phyloP scores from a whole-genome alignment of 371 early-diverging fungal genomes.

The Phascolomyces articulosus region DNA sequence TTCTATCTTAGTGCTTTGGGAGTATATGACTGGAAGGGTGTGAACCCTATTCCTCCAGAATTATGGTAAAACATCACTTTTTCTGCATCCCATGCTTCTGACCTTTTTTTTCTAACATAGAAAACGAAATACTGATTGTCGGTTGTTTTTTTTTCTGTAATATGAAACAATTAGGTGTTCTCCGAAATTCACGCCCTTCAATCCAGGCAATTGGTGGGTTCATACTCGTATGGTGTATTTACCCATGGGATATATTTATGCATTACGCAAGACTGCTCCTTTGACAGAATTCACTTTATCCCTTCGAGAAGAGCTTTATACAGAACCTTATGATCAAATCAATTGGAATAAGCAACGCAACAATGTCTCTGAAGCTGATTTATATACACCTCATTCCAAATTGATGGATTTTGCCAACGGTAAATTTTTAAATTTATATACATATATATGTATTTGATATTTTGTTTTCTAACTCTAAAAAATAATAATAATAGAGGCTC shows the following conservation, averaged over 20 bases:
- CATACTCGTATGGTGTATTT: conserved; percentile 91
- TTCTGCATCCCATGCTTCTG: no score
- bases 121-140: neutral
- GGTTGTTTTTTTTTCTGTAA: neutral
- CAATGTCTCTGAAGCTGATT: conserved; percentile 82
- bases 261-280: conserved; percentile 62
- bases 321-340: conserved; percentile 80
- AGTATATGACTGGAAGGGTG: conserved; percentile 94
- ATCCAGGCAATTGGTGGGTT: conserved; percentile 94
- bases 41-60: conserved; percentile 96
- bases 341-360: conserved; percentile 83
- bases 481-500: no score
- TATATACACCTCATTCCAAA: conserved; percentile 85
- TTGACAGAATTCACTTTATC: conserved; percentile 69
- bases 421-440: conserved; percentile 11
- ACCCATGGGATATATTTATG: conserved; percentile 95
- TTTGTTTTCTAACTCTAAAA: no score
- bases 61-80: conserved; percentile 64
- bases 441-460: no score
- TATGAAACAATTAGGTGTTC: conserved; percentile 63
- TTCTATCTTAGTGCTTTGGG: conserved; percentile 92
- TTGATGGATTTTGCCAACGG: conserved; percentile 79
- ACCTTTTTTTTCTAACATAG: no score
- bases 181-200: conserved; percentile 82
- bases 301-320: conserved; percentile 88